These are phyloP conservation scores for Schizophyllum amplum DNA, from an alignment of 1,284 basidiomycete genomes.

Conservation along the genomic window DNA sequence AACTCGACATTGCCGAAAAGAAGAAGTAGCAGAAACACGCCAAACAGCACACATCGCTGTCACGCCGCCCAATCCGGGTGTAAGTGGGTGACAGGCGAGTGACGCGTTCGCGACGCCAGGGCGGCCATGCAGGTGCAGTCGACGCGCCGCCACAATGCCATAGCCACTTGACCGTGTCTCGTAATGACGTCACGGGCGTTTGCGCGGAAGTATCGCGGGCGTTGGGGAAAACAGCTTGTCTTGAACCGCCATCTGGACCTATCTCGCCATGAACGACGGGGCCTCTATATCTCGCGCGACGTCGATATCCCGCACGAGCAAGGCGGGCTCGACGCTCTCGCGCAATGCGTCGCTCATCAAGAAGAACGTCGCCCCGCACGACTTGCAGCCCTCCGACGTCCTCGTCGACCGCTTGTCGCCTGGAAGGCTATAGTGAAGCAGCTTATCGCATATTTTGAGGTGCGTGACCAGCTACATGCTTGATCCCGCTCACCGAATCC, in stretches of 20 bases:
- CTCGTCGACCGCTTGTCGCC: constrained; percentile 92
- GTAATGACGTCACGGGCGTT: too few relatives aligned
- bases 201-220: too few relatives aligned
- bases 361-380: constrained; percentile 84
- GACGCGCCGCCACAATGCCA: too few relatives aligned
- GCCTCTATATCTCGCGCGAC: constrained; percentile 58
- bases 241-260: not conserved
- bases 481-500: not conserved
- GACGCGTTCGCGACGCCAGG: too few relatives aligned
- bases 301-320: constrained; percentile 58
- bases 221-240: too few relatives aligned
- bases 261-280: constrained; percentile 19
- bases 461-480: constrained; percentile 13
- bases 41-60: too few relatives aligned
- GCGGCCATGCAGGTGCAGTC: too few relatives aligned
- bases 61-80: too few relatives aligned
- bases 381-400: constrained; percentile 91
- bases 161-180: too few relatives aligned
- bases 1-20: too few relatives aligned
- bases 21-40: too few relatives aligned
- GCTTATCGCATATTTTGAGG: constrained; percentile 81
- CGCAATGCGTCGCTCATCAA: constrained; percentile 81
- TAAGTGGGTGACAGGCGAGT: too few relatives aligned
- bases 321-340: constrained; percentile 60
- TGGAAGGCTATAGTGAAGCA: constrained; percentile 97